Evolutionary conservation across 495 filamentous ascomycete species (phyloP).

Genomic region (Durotheca rogersii): DNA sequence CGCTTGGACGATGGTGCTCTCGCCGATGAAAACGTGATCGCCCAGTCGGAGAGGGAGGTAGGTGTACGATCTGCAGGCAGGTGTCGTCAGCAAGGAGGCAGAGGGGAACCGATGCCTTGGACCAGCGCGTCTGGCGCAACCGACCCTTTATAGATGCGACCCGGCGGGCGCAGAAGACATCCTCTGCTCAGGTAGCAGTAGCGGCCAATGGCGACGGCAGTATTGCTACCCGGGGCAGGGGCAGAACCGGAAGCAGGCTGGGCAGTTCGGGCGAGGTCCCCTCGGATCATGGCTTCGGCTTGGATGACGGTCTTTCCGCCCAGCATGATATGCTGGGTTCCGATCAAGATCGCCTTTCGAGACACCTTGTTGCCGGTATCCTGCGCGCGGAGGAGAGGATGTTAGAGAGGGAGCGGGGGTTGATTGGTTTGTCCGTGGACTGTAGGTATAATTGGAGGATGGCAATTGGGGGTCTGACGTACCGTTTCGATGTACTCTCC

Average conservation of each 20-base stretch:
- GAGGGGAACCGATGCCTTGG: not conserved
- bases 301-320: constrained; percentile 94
- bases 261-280: constrained; percentile 71
- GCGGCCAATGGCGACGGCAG: constrained; percentile 80
- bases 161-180: constrained; percentile 74
- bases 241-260: constrained; percentile 41
- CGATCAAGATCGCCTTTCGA: constrained; percentile 82
- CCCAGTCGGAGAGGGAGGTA: constrained; percentile 88
- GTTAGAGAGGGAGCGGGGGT: not conserved
- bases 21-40: constrained; percentile 86
- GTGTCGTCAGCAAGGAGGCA: constrained; percentile 1
- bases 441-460: no score
- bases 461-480: constrained; percentile 23
- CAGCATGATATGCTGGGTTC: constrained; percentile 95
- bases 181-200: constrained; percentile 81
- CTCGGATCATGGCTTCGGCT: constrained; percentile 86
- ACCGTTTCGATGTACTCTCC: constrained; percentile 98
- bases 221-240: constrained; percentile 49
- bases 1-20: constrained; percentile 70
- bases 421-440: no score
- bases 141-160: constrained; percentile 66
- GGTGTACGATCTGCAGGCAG: constrained; percentile 52
- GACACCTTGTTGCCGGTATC: constrained; percentile 99
- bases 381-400: constrained; percentile 48
- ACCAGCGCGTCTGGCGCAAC: constrained; percentile 11